Evolutionary conservation across 768 basidiomycete species (phyloP), one percentile per base, ranked within the genome.

Genomic region (Stropharia rugosoannulata): DNA sequence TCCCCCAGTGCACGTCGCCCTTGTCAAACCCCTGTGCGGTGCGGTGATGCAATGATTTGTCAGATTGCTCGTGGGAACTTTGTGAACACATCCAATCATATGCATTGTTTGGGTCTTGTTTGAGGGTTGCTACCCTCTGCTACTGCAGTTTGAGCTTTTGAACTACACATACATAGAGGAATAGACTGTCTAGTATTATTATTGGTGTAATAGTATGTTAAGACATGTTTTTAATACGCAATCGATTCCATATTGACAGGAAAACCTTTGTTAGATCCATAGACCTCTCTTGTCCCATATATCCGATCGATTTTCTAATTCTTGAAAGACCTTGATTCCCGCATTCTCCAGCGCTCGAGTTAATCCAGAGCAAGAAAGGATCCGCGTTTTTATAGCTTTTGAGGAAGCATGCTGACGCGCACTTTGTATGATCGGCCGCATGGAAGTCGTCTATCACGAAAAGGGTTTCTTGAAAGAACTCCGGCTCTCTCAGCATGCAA

Each of bases 361-460:
- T 73, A 18, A 70, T 59, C 1, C 42, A 18, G 2, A 39, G 62
- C 0, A 73, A 53, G 2, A 58, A 48, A 8, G 64, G 67, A 58
- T 71, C 66, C 13, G 60, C 42, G 4, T 61, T 56, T 0, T 59
- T 49, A 54, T 70, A 69, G 2, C 61, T 68, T 18, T 64, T 61
- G 3, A 70, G 58, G 41, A 68, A 68, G 16, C 65, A 62, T 2
- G 64, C 62, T 0, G 61, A 61, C 3, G 63, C 58, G 45, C 69
- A 73, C 40, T 63, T 67, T 5, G 66, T 68, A 43, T 73, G 71
- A 4, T 65, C 71, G 18, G 54, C 51, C 0, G 67, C 52, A 46
- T 73, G 71, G 25, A 69, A 66, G n/a, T 60, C 61, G 50, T 73
- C 69, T 38, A 72, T 66, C n/a, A 63, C 48, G 45, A 70, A 70